Evolutionary conservation across 208 protist species (phyloP).

Genomic region (Leishmania lainsoni): DNA sequence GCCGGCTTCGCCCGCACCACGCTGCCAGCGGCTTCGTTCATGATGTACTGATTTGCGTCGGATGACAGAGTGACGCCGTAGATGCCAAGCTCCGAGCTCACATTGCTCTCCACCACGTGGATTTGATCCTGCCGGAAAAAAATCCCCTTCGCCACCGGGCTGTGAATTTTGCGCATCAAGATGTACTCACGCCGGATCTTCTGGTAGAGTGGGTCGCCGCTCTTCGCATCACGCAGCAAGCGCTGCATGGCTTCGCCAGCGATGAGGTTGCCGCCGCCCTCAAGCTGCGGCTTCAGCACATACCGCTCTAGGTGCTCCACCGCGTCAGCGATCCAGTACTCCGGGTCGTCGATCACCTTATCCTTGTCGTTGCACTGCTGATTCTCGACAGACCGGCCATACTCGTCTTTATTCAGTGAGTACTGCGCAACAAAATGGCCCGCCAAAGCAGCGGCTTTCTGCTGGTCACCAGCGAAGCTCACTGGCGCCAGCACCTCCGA

Average conservation of each 20-base stretch:
- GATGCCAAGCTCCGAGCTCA: conserved; percentile 91
- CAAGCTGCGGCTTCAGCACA: conserved; percentile 96
- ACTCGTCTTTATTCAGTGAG: conserved; percentile 81
- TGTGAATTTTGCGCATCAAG: conserved; percentile 90
- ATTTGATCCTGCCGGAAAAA: conserved; percentile 65
- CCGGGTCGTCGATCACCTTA: conserved; percentile 30
- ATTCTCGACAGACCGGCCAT: conserved; percentile 24
- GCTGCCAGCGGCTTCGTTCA: conserved; percentile 84
- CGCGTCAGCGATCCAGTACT: conserved; percentile 71
- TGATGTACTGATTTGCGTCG: conserved; percentile 17
- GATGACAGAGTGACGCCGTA: conserved; percentile 78
- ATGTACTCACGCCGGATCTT: conserved; percentile 87
- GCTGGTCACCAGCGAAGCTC: conserved; percentile 55
- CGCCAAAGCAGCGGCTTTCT: conserved; percentile 46
- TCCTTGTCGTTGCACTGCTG: conserved; percentile 17
- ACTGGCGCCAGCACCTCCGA: conserved; percentile 64
- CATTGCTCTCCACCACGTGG: conserved; percentile 50
- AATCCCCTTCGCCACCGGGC: conserved; percentile 44
- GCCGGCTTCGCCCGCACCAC: conserved; percentile 93
- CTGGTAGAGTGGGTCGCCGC: conserved; percentile 37
- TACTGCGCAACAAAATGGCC: conserved; percentile 89
- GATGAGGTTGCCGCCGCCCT: conserved; percentile 95
- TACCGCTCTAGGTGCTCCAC: conserved; percentile 73
- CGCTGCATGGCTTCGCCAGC: conserved; percentile 71
- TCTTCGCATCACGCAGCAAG: conserved; percentile 39